A percentile compares a stretch with the other conserved stretches of the same genome.
Conservation (phyloP, 495 filamentous ascomycete genomes). For the Neurospora discreta region DNA sequence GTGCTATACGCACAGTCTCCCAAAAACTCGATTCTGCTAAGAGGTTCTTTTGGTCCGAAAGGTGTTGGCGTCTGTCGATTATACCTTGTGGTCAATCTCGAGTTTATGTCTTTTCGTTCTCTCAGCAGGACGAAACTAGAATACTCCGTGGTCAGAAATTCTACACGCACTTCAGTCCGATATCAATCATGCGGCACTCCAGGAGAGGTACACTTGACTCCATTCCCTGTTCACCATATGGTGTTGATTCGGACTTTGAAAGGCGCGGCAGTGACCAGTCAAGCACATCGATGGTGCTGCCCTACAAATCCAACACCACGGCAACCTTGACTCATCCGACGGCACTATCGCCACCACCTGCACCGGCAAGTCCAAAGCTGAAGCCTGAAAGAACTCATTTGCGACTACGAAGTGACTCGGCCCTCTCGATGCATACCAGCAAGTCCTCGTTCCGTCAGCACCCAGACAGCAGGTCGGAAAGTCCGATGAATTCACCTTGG, state of each 20-base stretch:
- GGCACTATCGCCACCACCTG: constrained; percentile 16
- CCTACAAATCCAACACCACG: constrained; percentile 3
- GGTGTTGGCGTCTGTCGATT: not conserved
- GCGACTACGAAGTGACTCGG: constrained; percentile 29
- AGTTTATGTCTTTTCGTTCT: not conserved
- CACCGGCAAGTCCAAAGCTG: constrained; percentile 1
- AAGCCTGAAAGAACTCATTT: constrained; percentile 9
- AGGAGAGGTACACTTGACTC: constrained; percentile 14
- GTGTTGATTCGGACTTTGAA: constrained; percentile 1
- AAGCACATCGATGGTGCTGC: constrained; percentile 2
- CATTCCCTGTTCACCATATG: constrained; percentile 3
- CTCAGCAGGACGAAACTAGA: not conserved
- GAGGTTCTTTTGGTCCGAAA: not conserved
- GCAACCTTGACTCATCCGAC: constrained; percentile 6
- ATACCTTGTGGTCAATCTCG: not conserved
- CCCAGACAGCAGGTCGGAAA: constrained; percentile 20
- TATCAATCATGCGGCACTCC: constrained; percentile 5
- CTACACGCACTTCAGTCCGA: not conserved
- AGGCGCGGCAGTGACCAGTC: constrained; percentile 10
- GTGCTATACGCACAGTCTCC: not conserved
- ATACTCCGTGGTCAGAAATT: not conserved
- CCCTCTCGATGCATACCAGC: constrained; percentile 25
- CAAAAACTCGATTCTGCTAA: not conserved
- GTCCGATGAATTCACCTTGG: constrained; percentile 5
- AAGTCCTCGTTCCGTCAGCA: constrained; percentile 23